These are phyloP conservation scores for Hortiboletus rubellus DNA, from an alignment of 1,284 basidiomycete genomes.

Conservation along the genomic window DNA sequence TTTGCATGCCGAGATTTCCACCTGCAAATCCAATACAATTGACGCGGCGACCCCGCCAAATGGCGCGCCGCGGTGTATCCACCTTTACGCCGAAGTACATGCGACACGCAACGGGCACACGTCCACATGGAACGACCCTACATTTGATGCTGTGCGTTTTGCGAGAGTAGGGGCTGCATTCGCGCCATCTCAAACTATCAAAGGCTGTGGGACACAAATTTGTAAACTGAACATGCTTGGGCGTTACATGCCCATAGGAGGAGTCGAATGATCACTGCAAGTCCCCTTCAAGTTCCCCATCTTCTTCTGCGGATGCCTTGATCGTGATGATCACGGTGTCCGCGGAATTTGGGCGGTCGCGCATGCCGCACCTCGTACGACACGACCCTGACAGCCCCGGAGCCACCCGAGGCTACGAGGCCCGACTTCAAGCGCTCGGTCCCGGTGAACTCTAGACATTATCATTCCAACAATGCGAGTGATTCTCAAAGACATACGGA, in stretches of 20 bases:
- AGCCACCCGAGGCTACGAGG: not conserved
- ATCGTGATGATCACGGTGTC: not conserved
- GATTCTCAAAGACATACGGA: too few species aligned
- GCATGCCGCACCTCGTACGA: not conserved
- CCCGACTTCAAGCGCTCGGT: too few species aligned
- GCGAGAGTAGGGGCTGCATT: not conserved
- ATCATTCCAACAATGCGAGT: too few species aligned
- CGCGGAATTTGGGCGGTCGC: not conserved
- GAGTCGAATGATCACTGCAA: not conserved
- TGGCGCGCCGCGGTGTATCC: not conserved
- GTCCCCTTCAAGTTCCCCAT: not conserved
- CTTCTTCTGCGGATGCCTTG: not conserved
- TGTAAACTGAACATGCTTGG: not conserved
- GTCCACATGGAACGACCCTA: not conserved
- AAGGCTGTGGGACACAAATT: not conserved
- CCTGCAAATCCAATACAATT: not conserved
- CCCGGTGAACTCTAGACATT: too few species aligned
- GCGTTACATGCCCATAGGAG: not conserved
- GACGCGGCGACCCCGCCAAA: not conserved
- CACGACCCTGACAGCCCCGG: not conserved
- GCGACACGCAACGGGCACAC: not conserved
- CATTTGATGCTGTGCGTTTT: not conserved
- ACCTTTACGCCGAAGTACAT: not conserved
- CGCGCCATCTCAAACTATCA: too few species aligned
- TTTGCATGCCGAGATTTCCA: slow-evolving; percentile 6